Conservation (phyloP, 345 rosid genomes). For the Microthlaspi erraticum region DNA sequence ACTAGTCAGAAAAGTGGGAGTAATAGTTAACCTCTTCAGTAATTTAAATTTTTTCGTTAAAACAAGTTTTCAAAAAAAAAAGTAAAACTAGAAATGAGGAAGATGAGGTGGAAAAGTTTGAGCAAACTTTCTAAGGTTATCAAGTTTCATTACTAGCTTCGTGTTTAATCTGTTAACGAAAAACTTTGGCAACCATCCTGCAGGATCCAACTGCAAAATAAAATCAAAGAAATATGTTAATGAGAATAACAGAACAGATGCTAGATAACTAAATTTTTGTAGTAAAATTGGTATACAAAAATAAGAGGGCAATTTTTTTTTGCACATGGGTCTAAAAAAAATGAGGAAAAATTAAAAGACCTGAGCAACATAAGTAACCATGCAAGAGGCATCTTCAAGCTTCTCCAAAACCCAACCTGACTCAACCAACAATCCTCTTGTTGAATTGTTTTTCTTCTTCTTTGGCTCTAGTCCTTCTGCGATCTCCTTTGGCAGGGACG, state of each 20-base stretch:
- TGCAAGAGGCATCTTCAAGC: conserved; percentile 68
- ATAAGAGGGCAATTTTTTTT: too few relatives aligned
- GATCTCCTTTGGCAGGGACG: conserved; percentile 78
- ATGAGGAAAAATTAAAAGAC: conserved; percentile 29
- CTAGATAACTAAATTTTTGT: too few relatives aligned
- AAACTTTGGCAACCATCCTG: conserved; percentile 87
- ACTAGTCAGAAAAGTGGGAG: too few relatives aligned
- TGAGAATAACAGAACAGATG: not conserved
- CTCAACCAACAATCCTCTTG: conserved; percentile 68
- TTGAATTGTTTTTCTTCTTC: conserved; percentile 59
- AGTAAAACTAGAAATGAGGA: not conserved
- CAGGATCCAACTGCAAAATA: conserved; percentile 72
- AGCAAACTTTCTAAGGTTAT: conserved; percentile 69
- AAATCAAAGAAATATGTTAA: not conserved
- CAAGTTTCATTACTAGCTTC: conserved; percentile 77
- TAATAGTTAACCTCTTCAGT: too few relatives aligned
- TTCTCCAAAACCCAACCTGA: conserved; percentile 95
- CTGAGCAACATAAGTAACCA: conserved; percentile 82
- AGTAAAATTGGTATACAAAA: not conserved
- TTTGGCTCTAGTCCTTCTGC: conserved; percentile 74
- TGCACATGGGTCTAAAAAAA: not conserved
- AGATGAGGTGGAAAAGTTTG: conserved; percentile 16
- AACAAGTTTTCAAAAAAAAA: too few relatives aligned
- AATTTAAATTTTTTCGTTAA: too few relatives aligned
- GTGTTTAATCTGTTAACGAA: conserved; percentile 78